Conservation (phyloP, 1,284 basidiomycete genomes). For the Rhodotorula sp. region DNA sequence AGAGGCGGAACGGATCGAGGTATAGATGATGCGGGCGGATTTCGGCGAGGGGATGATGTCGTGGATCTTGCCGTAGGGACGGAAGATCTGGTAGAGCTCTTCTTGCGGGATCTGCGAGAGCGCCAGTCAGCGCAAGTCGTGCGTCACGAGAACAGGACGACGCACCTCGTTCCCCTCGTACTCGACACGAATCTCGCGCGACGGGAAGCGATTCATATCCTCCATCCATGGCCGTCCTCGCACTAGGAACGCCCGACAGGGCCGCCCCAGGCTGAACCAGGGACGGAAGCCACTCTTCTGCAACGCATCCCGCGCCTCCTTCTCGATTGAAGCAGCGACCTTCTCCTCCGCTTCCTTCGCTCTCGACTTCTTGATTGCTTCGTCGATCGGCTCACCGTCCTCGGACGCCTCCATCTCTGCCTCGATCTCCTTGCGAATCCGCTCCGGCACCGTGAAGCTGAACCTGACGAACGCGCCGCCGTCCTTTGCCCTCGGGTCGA, state of each 20-base stretch:
- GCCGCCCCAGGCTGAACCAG: constrained; percentile 37
- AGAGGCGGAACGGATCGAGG: constrained; percentile 65
- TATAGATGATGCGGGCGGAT: constrained; percentile 63
- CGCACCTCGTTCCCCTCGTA: constrained; percentile 82
- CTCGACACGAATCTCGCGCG: constrained; percentile 66
- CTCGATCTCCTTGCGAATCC: neutral
- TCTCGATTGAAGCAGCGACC: constrained; percentile 11
- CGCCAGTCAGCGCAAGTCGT: neutral
- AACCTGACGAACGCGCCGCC: constrained; percentile 85
- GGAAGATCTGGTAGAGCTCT: constrained; percentile 37
- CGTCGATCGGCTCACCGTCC: constrained; percentile 23
- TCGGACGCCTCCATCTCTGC: constrained; percentile 13
- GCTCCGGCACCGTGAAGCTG: constrained; percentile 56
- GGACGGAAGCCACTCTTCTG: constrained; percentile 23
- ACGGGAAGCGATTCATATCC: constrained; percentile 81
- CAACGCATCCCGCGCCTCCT: constrained; percentile 1
- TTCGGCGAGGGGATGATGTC: constrained; percentile 64
- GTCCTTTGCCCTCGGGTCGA: constrained; percentile 58
- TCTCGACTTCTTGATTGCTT: constrained; percentile 19
- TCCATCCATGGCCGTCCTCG: constrained; percentile 49
- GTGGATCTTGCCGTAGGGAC: constrained; percentile 80
- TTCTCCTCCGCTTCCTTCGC: constrained; percentile 13
- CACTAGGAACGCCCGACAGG: constrained; percentile 33
- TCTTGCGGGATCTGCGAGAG: constrained; percentile 43
- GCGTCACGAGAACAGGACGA: neutral